A percentile compares a stretch with the other conserved stretches of the same genome.
Conservation (phyloP, 2,329 filamentous ascomycete genomes). For the Neofusicoccum sp. region DNA sequence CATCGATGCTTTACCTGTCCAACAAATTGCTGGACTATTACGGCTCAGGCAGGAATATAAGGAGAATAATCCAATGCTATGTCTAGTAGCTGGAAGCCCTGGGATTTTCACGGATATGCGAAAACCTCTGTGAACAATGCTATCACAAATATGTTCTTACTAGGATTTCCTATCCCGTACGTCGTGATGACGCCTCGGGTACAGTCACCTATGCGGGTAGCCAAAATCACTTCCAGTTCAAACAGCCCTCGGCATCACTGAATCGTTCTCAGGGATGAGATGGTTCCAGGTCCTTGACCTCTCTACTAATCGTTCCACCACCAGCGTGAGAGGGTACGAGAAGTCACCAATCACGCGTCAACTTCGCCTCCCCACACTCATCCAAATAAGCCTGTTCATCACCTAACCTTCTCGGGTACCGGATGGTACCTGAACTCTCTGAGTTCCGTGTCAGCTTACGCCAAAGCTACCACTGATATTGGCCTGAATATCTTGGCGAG, state of each 20-base stretch:
- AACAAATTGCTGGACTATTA: too few relatives aligned
- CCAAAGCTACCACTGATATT: background rate
- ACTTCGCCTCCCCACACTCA: background rate
- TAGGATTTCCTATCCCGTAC: too few relatives aligned
- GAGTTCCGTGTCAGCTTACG: background rate
- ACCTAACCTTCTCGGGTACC: background rate
- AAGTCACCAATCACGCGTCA: background rate
- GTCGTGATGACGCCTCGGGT: background rate
- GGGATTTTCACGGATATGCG: background rate
- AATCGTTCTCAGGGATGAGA: background rate
- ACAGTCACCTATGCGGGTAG: background rate
- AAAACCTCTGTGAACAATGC: background rate
- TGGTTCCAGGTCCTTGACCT: background rate
- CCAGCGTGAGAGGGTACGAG: background rate
- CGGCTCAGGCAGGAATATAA: background rate
- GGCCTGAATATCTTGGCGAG: background rate
- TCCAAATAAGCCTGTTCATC: background rate
- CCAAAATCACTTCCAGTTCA: background rate
- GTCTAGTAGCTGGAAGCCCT: background rate
- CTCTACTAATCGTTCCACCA: background rate
- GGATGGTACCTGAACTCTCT: background rate
- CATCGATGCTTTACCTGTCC: background rate
- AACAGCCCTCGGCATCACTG: background rate
- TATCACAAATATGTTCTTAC: background rate
- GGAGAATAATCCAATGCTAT: background rate